phyloP scores from a whole-genome alignment of 2,329 filamentous ascomycete genomes.

The Ophiocordyceps camponoti-leonardi region DNA sequence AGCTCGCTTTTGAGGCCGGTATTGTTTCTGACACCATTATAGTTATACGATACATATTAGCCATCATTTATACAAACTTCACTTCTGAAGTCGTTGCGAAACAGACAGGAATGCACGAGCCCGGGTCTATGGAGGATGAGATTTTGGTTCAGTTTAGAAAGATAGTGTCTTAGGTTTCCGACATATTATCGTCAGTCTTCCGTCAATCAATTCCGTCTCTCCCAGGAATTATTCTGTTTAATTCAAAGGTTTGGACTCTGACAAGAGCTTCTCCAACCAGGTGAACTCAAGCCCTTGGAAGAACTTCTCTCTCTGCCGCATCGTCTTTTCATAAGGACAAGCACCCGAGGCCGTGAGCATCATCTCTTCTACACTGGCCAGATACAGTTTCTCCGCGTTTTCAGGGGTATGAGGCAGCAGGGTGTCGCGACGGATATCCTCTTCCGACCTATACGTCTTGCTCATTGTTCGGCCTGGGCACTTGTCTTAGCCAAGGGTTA shows the following conservation, averaged over 20 bases:
- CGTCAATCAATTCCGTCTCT: too few relatives aligned
- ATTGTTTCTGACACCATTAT: background rate
- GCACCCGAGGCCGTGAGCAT: background rate
- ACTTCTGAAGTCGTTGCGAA: background rate
- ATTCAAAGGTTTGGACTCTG: background rate
- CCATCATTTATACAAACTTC: background rate
- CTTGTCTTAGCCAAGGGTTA: background rate
- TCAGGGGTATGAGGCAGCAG: background rate
- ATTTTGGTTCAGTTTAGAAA: background rate
- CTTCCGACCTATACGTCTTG: background rate
- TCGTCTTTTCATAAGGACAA: background rate
- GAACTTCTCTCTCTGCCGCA: background rate
- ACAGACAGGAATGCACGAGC: background rate
- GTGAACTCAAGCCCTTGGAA: background rate
- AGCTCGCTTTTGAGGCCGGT: background rate
- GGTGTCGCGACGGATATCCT: background rate
- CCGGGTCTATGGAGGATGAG: background rate
- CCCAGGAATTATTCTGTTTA: too few relatives aligned
- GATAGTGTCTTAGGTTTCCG: background rate
- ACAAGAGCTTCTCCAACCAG: background rate
- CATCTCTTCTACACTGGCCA: slow-evolving; percentile 1
- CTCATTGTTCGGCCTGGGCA: background rate
- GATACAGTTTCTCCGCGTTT: background rate
- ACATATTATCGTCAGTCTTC: background rate
- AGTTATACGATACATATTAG: slow-evolving; percentile 1